phyloP scores from a whole-genome alignment of 164 flowering plant genomes.

The Sedum album region DNA sequence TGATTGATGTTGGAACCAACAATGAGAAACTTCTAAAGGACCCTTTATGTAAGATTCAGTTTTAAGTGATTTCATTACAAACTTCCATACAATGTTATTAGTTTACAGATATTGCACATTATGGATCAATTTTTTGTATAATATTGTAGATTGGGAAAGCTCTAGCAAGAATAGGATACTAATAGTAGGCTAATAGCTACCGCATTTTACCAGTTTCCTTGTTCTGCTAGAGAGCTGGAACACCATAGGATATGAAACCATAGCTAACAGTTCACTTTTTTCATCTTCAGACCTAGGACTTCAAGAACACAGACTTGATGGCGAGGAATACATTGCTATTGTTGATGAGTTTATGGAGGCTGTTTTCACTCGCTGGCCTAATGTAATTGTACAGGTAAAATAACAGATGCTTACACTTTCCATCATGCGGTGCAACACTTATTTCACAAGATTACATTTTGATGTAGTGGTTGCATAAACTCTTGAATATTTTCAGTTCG shows the following conservation, averaged over 20 bases:
- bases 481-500: constrained; percentile 52
- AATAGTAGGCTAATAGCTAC: not conserved
- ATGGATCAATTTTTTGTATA: not conserved
- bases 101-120: not conserved
- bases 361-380: constrained; percentile 98
- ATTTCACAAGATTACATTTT: not conserved
- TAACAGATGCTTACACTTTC: not conserved
- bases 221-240: no score
- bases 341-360: constrained; percentile 99
- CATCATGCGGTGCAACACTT: not conserved
- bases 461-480: constrained; percentile 2
- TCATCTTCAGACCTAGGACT: constrained; percentile 67
- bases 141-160: not conserved
- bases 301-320: constrained; percentile 87
- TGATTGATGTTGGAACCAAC: constrained; percentile 99
- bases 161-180: not conserved
- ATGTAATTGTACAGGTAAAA: constrained; percentile 91
- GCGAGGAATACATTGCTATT: constrained; percentile 86
- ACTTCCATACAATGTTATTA: not conserved
- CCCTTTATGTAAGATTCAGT: constrained; percentile 63
- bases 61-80: not conserved
- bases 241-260: not conserved
- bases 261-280: not conserved
- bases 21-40: constrained; percentile 84
- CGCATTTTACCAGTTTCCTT: not conserved